Evolutionary conservation across 106 monocot species (phyloP), one percentile per base, ranked within the genome.

Genomic region (Apostasia shenzhenica): DNA sequence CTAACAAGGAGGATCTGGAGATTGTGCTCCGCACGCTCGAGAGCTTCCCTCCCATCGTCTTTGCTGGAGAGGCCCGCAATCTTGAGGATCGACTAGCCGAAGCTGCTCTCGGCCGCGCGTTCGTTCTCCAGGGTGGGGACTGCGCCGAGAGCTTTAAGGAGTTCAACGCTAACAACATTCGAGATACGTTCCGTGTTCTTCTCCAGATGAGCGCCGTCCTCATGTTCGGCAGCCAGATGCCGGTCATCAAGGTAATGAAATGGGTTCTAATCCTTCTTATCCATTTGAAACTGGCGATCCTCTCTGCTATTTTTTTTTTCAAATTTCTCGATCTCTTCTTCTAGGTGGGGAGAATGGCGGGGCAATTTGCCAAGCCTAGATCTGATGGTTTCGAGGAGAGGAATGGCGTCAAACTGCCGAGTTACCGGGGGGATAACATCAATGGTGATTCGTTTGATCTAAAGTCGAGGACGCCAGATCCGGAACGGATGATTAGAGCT

Each of bases 61-160:
- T 92, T 75, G 92, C 92, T 12, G 92, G 88, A 5, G 92, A 92
- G 81, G 88, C 92, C 50, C 65, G 88, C 55, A 80, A 78, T 63
- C 80, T 92, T 38, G 92, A 92, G 81, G 92, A 88, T 73, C 68
- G 76, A 14, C 68, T 92, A 12, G 93, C 69, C 0, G 93, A 93
- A 13, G 93, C 93, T 4, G 93, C 93, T 14, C 41, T 93, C 46
- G 93, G 93, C 43, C 78, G 66, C 38, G 93, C 93, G 0, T 93
- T 93, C 81, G 80, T 93, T 14, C 79, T 93, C 26, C 93, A 93
- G 77, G 93, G 93, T 8, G 93, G 93, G 6, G 93, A 93, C 71
- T 93, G 93, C 70, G 93, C 93, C 50, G 93, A 93, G 89, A 93
- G 93, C 77, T 93, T 93, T 81, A 93, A 93, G 83, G 93, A 93